These are phyloP conservation scores for Lanmaoa pseudosensibilis DNA, from an alignment of 768 basidiomycete species.

Conservation along the genomic window DNA sequence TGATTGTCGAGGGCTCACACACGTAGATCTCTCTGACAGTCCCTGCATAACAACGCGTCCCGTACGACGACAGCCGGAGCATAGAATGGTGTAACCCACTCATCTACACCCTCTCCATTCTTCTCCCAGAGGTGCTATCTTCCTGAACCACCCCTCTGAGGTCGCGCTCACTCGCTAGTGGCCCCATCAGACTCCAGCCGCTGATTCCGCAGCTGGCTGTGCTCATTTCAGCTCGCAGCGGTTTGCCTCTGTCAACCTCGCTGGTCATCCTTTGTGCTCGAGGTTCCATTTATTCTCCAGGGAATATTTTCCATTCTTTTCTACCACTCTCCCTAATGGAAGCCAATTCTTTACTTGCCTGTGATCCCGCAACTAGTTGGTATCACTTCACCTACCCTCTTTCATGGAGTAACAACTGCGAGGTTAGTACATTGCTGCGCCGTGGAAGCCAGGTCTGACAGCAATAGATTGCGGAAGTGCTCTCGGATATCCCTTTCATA, in stretches of 20 bases:
- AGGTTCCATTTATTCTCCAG: constrained; percentile 6
- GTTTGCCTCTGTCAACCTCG: background rate
- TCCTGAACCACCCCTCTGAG: background rate
- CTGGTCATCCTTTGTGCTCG: constrained; percentile 4
- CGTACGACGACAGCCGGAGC: background rate
- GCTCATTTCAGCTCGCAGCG: background rate
- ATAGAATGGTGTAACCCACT: background rate
- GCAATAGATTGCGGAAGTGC: constrained; percentile 51
- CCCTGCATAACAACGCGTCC: constrained; percentile 13
- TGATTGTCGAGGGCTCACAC: constrained; percentile 2
- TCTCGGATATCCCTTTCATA: constrained; percentile 68
- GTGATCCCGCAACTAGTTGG: constrained; percentile 11
- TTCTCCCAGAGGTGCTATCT: background rate
- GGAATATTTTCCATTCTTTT: constrained; percentile 16
- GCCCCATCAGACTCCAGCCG: constrained; percentile 8
- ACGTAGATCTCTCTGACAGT: background rate
- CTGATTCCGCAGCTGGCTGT: constrained; percentile 9
- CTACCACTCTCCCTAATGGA: constrained; percentile 22
- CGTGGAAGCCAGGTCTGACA: constrained; percentile 4
- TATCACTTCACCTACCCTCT: constrained; percentile 32
- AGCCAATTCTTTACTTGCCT: constrained; percentile 11
- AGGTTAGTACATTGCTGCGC: constrained; percentile 37
- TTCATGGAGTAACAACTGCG: constrained; percentile 41
- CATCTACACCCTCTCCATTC: background rate
- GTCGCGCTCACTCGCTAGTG: constrained; percentile 3